Conservation (phyloP, 2,329 filamentous ascomycete species). For the Ceratocystis colombiana region DNA sequence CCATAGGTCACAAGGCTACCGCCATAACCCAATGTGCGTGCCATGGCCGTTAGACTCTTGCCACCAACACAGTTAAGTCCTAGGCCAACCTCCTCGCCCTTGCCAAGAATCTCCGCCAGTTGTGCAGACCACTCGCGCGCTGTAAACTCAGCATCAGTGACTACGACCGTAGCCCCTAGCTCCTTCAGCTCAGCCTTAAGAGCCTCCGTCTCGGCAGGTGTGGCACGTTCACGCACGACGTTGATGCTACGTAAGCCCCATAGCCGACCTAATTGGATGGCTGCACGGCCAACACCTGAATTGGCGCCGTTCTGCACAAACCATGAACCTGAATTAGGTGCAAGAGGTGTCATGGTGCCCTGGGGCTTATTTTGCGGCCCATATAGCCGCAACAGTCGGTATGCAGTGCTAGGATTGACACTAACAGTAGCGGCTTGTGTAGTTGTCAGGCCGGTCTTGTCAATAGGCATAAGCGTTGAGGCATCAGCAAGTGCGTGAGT, state of each 20-base stretch:
- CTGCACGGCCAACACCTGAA: constrained; percentile 79
- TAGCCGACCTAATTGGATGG: constrained; percentile 72
- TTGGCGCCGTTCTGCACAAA: constrained; percentile 97
- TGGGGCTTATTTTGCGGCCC: constrained; percentile 37
- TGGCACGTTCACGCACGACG: constrained; percentile 64
- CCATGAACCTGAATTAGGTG: constrained; percentile 59
- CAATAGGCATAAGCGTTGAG: constrained; percentile 54
- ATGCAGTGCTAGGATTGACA: constrained; percentile 91
- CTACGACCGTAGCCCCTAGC: constrained; percentile 48
- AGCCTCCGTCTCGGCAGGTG: constrained; percentile 52
- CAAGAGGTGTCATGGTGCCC: constrained; percentile 37
- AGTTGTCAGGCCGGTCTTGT: constrained; percentile 59
- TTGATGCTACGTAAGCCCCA: constrained; percentile 93
- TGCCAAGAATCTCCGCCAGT: constrained; percentile 57
- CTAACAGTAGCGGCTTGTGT: constrained; percentile 77
- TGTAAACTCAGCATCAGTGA: constrained; percentile 47
- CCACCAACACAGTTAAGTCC: constrained; percentile 93
- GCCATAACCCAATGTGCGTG: constrained; percentile 58
- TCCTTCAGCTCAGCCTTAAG: constrained; percentile 43
- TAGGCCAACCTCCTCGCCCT: constrained; percentile 61
- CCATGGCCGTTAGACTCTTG: constrained; percentile 66
- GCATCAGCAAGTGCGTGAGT: constrained; percentile 67
- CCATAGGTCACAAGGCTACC: constrained; percentile 86
- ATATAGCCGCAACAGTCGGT: constrained; percentile 83
- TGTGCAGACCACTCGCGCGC: constrained; percentile 48